Percentiles rank a stretch among this genome's conserved stretches.
Evolutionary conservation across 495 filamentous ascomycete species (phyloP).

Genomic region (Aspergillus nidulans): DNA sequence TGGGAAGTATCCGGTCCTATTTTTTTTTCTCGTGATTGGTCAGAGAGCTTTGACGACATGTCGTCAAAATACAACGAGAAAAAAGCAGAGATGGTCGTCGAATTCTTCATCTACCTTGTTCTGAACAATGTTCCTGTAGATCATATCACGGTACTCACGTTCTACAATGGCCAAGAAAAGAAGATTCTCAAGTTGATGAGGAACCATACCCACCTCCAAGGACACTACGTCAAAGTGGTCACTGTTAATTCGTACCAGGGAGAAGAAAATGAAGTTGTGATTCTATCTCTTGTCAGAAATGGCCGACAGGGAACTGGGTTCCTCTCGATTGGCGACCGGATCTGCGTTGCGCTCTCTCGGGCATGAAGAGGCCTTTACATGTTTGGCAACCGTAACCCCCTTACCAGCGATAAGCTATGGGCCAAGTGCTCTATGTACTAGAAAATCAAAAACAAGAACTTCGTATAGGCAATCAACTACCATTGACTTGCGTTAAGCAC

Average conservation of each 20-base stretch:
- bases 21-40: conserved; percentile 69
- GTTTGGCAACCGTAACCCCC: conserved; percentile 68
- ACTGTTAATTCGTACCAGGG: conserved; percentile 95
- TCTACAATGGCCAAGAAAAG: conserved; percentile 85
- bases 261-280: conserved; percentile 83
- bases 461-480: conserved; percentile 33
- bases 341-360: conserved; percentile 84
- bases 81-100: conserved; percentile 75
- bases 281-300: conserved; percentile 82
- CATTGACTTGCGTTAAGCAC: conserved; percentile 41
- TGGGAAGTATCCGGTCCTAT: conserved; percentile 66
- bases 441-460: conserved; percentile 4
- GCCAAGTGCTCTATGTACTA: conserved; percentile 34
- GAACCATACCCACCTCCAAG: conserved; percentile 45
- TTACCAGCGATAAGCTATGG: conserved; percentile 41
- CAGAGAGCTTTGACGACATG: conserved; percentile 60
- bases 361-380: conserved; percentile 83
- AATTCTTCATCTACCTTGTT: conserved; percentile 68
- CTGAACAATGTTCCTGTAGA: conserved; percentile 54
- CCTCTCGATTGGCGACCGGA: conserved; percentile 67
- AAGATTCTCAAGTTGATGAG: conserved; percentile 51
- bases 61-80: conserved; percentile 66
- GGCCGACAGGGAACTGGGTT: conserved; percentile 63
- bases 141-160: conserved; percentile 81
- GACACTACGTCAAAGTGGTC: conserved; percentile 56